These are phyloP conservation scores for Metarhizium brunneum DNA, from an alignment of 2,329 filamentous ascomycete species.

Conservation along the genomic window DNA sequence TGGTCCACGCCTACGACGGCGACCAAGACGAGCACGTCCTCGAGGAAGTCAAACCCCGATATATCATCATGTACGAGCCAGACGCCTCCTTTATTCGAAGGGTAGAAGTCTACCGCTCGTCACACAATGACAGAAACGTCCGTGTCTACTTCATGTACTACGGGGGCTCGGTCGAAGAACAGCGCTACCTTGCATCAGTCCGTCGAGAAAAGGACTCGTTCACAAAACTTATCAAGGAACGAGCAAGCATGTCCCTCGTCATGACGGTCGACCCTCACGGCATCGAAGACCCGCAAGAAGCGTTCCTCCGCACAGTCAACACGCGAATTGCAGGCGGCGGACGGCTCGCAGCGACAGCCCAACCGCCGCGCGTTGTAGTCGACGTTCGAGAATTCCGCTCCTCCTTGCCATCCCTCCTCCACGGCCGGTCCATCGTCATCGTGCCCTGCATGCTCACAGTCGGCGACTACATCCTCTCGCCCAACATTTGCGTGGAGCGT, in stretches of 20 bases:
- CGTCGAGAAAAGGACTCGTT: conserved; percentile 96
- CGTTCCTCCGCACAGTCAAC: conserved; percentile 90
- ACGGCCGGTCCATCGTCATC: conserved; percentile 79
- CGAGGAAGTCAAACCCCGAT: conserved; percentile 85
- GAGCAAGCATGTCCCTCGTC: conserved; percentile 84
- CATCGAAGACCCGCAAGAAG: conserved; percentile 74
- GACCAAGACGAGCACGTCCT: conserved; percentile 95
- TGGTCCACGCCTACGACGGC: conserved; percentile 88
- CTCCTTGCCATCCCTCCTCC: conserved; percentile 79
- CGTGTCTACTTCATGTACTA: conserved; percentile 97
- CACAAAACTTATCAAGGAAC: conserved; percentile 88
- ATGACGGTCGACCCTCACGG: conserved; percentile 63
- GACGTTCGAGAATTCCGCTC: conserved; percentile 96
- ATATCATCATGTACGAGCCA: conserved; percentile 98
- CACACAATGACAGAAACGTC: conserved; percentile 80
- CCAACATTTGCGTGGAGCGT: conserved; percentile 84
- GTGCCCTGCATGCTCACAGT: conserved; percentile 95
- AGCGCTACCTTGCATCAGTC: conserved; percentile 80
- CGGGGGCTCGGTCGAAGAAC: conserved; percentile 87
- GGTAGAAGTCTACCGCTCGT: conserved; percentile 92
- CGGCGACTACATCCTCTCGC: conserved; percentile 89
- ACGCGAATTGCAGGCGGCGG: conserved; percentile 94
- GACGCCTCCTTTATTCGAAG: conserved; percentile 89
- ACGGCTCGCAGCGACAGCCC: conserved; percentile 69
- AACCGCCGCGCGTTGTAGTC: conserved; percentile 84